These are phyloP conservation scores for Zostera marina DNA, from an alignment of 116 monocot genomes.

Conservation along the genomic window DNA sequence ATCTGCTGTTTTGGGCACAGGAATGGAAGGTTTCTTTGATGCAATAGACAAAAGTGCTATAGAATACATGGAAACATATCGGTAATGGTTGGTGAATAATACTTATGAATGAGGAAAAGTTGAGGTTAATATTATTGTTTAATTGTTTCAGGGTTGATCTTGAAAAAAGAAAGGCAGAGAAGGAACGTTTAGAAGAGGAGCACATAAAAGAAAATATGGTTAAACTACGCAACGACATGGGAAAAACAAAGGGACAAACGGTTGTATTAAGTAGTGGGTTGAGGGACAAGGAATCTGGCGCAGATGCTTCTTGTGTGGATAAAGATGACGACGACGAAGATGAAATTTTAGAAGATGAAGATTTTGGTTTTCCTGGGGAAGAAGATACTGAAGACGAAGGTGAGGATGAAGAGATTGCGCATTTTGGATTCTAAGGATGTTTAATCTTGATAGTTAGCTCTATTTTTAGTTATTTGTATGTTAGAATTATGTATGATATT, in stretches of 20 bases:
- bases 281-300: constrained; percentile 34
- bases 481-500: too few species aligned
- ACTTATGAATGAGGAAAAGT: neutral
- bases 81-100: constrained; percentile 12
- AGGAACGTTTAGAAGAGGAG: constrained; percentile 56
- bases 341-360: too few species aligned
- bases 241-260: constrained; percentile 65
- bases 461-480: too few species aligned
- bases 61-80: constrained; percentile 93
- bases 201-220: constrained; percentile 63
- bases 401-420: constrained; percentile 69
- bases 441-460: too few species aligned
- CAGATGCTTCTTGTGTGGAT: constrained; percentile 10
- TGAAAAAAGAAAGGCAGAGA: constrained; percentile 78
- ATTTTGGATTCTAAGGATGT: constrained; percentile 45
- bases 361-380: constrained; percentile 29
- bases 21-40: constrained; percentile 74
- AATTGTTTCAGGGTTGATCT: constrained; percentile 62
- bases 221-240: constrained; percentile 62
- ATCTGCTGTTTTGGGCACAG: constrained; percentile 73
- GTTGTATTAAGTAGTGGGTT: constrained; percentile 79
- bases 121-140: neutral
- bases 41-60: constrained; percentile 64
- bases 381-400: constrained; percentile 45
- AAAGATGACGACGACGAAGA: constrained; percentile 30